Conservation (phyloP, 148 eudicot genomes). For the Linanthus parryae region DNA sequence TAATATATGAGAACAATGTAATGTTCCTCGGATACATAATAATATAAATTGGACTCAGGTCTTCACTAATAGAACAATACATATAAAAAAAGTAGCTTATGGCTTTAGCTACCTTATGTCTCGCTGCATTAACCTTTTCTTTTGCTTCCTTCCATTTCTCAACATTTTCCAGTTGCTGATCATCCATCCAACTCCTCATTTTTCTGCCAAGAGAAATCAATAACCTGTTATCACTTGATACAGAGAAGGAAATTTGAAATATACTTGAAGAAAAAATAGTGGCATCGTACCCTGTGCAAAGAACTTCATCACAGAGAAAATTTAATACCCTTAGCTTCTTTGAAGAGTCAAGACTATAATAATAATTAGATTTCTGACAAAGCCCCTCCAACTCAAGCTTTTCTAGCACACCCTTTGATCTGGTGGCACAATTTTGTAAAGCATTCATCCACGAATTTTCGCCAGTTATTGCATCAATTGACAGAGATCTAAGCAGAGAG, state of each 20-base stretch:
- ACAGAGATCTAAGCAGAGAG: slow-evolving; percentile 24
- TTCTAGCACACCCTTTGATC: slow-evolving; percentile 30
- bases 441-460: slow-evolving; percentile 44
- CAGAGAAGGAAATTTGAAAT: no score
- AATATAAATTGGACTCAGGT: not conserved
- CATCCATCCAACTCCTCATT: slow-evolving; percentile 70
- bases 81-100: not conserved
- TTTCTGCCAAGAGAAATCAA: slow-evolving; percentile 25
- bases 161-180: slow-evolving; percentile 31
- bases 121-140: slow-evolving; percentile 49
- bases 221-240: not conserved
- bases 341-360: slow-evolving; percentile 52
- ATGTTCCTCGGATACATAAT: not conserved
- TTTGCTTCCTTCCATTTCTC: slow-evolving; percentile 64
- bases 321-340: slow-evolving; percentile 60
- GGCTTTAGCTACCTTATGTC: slow-evolving; percentile 46
- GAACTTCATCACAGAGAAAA: slow-evolving; percentile 79
- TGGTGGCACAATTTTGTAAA: slow-evolving; percentile 38
- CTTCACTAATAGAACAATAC: no score
- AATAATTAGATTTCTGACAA: slow-evolving; percentile 42
- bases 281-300: slow-evolving; percentile 56
- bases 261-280: not conserved
- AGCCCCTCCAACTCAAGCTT: slow-evolving; percentile 38
- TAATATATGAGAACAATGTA: no score
- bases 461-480: slow-evolving; percentile 27